Evolutionary conservation across 2,329 filamentous ascomycete genomes (phyloP), one percentile per base, ranked within the genome.

Genomic region (Diatrype stigma): DNA sequence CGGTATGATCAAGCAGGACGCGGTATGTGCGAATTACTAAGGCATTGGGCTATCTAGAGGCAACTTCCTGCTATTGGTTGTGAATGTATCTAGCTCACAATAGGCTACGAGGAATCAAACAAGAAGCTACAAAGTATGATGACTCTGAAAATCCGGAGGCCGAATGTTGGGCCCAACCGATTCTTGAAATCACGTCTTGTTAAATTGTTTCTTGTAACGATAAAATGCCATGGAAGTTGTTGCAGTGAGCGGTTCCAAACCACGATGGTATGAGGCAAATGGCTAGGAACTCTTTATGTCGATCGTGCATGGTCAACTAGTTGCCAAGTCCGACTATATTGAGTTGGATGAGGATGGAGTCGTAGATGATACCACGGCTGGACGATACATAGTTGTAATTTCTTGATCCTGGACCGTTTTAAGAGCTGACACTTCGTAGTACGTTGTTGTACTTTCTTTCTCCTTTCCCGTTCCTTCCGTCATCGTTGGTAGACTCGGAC

Each of bases 251-350:
- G 37, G 35, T 23, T 55, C 56, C 2, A 19, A 47, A 21, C 60
- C 59, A 8, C 52, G 32, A 28, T 49, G 46, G 44, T 42, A 56
- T 22, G 46, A 61, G 22, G 48, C 61, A 16, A 46, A 49, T 40
- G 53, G 56, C n/a, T 51, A 56, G 35, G 58, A 57, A 40, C 14
- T 62, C 6, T 50, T 46, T 12, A 58, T 57, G 8, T 55, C 58
- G 7, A 61, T 63, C 26, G 38, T 62, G 26, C 58, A 56, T 37
- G 56, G 59, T 7, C 53, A 56, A 17, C 40, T 62, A 6, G 59
- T 53, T 3, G 42, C 49, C 6, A 30, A 47, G 16, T 30, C 51
- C 1, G 59, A 61, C 26, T 61, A 55, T 42, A 61, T 63, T 45
- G 56, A 60, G 26, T 16, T 63, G 7, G 44, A 61, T 38, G 55